Evolutionary conservation across 179 eudicot species (phyloP).

Genomic region (Sideroxylon spinosum): DNA sequence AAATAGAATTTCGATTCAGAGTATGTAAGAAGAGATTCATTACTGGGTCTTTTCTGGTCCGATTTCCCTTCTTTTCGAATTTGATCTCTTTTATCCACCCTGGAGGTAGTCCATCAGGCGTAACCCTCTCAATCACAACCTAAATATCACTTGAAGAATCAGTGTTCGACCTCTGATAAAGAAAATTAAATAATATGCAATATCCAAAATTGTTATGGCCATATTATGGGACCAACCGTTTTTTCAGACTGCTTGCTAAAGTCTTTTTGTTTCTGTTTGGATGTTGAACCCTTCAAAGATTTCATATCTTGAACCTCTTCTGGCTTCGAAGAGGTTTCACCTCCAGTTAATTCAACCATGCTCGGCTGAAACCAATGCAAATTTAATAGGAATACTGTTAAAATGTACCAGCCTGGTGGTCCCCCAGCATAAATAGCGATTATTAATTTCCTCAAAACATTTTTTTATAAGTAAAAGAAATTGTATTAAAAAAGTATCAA

Average conservation of each 20-base stretch:
- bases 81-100: constrained; percentile 83
- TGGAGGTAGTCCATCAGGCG: constrained; percentile 54
- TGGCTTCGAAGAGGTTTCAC: constrained; percentile 24
- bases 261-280: constrained; percentile 23
- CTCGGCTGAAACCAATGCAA: constrained; percentile 23
- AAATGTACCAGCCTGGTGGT: neutral
- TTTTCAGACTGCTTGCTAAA: neutral
- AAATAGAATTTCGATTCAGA: neutral
- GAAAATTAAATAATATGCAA: neutral
- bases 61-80: constrained; percentile 26
- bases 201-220: no score
- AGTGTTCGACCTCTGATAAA: constrained; percentile 3
- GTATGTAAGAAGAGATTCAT: constrained; percentile 9
- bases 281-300: constrained; percentile 19
- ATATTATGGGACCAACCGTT: constrained; percentile 8
- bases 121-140: constrained; percentile 42
- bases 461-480: no score
- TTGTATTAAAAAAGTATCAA: no score
- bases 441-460: neutral
- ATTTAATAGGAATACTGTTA: constrained; percentile 13
- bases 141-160: constrained; percentile 27
- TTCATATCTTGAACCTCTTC: constrained; percentile 19
- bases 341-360: constrained; percentile 16
- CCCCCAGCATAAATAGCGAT: neutral
- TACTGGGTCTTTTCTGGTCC: constrained; percentile 59